Base-by-base conservation (phyloP, 2,329 filamentous ascomycete genomes). In the Diplodia mutila region DNA sequence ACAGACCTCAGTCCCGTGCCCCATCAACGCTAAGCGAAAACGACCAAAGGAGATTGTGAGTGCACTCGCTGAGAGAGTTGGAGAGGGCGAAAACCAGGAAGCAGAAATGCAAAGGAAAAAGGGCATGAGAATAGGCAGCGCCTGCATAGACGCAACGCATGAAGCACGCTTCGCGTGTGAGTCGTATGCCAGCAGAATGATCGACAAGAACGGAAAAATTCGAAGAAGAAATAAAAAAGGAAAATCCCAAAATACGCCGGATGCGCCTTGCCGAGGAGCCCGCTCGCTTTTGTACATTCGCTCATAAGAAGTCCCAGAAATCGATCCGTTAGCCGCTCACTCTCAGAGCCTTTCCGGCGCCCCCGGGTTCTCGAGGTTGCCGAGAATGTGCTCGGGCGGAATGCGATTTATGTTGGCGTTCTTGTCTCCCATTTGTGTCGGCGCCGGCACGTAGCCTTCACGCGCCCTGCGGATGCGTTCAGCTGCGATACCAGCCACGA, bases 371-470 rank as follows among this genome's bases (percentile, higher is more conserved):
- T 67, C 57, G 52, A 80, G 70, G 3, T 75, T 78, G 21, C 77
- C 75, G 65, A 80, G 78, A 7, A 80, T 71, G 55, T 79, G 75
- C 70, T 82, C 79, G 1, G 85, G 85, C n/a, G 84, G 84, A 52
- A 86, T 77, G 61, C 84, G 80, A 65, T 77, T 77, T 69, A 86
- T 78, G 69, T 85, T 85, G 70, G 77, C 78, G 65, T 79, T 77
- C 70, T 81, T 80, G 67, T 83, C 81, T 29, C 74, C 72, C 67
- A 79, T 81, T 37, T 74, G 86, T 21, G 89, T 90, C 4, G 90
- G 89, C 42, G 92, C 91, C n/a, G 90, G 91, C 16, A 89, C 82
- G 72, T 96, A 96, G 61, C 93, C 92, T 76, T 94, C 91, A 59
- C 88, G 87, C 81, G 86, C 90, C 80, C 93, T 90, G 73, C 92